Conservation (phyloP, 768 basidiomycete genomes). For the Mycena leptocephala region DNA sequence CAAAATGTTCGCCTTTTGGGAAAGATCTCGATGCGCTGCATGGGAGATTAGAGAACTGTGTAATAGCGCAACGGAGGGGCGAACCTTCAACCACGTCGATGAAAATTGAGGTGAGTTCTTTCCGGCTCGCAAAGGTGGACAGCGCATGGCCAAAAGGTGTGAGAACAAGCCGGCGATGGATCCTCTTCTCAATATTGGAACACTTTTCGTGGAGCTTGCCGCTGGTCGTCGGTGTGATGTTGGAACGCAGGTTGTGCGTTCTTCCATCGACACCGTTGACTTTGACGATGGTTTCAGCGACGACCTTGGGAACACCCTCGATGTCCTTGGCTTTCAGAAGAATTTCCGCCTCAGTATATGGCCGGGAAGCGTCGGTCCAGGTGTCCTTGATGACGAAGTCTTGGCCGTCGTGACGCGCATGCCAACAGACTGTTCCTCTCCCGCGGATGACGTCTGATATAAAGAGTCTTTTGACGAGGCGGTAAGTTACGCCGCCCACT, state of each 20-base stretch:
- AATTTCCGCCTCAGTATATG: too few relatives aligned
- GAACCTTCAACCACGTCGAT: conserved; percentile 9
- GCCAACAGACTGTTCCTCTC: conserved; percentile 19
- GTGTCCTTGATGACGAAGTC: conserved; percentile 25
- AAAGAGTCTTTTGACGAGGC: neutral
- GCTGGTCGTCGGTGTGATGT: too few relatives aligned
- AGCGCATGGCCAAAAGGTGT: too few relatives aligned
- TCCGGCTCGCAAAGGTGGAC: too few relatives aligned
- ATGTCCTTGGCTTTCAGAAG: neutral
- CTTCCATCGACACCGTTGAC: too few relatives aligned
- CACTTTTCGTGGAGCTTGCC: too few relatives aligned
- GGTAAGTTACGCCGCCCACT: neutral
- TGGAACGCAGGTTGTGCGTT: too few relatives aligned
- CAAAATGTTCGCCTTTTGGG: neutral
- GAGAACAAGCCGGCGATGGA: too few relatives aligned
- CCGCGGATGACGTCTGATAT: conserved; percentile 19
- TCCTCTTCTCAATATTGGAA: neutral
- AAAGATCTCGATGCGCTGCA: conserved; percentile 16
- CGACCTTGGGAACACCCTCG: conserved; percentile 10
- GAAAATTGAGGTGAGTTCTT: too few relatives aligned
- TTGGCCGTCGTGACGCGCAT: neutral
- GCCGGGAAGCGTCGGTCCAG: conserved; percentile 15
- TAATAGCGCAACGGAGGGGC: too few relatives aligned
- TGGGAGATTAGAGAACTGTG: too few relatives aligned
- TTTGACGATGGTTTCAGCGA: conserved; percentile 1